Evolutionary conservation across 2,329 filamentous ascomycete species (phyloP), one percentile per base, ranked within the genome.

Genomic region (Cryphonectria japonica): DNA sequence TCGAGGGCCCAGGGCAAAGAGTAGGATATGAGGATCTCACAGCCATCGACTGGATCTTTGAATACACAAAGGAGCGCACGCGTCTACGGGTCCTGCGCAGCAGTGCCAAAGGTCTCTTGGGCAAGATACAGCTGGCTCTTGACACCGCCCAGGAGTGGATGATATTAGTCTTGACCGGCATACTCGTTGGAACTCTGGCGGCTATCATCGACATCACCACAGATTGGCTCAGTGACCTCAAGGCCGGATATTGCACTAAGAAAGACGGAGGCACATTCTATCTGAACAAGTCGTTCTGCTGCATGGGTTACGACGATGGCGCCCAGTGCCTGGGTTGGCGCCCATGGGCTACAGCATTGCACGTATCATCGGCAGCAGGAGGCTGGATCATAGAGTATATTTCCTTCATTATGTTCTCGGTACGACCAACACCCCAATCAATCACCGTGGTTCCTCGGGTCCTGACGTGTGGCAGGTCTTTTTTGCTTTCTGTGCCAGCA

Each of bases 1-100:
- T 92, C 64, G 95, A 98, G 80, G 94, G 94, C 0, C 94, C 93
- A 0, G 95, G 95, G 1, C 89, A 94, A 68, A 89, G 96, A 78
- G 95, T 98, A 52, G 95, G 93, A 69, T 99, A 99, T 83, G 95
- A 98, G 78, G 93, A 99, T 82, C 85, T 98, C 79, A 98, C 95
- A 22, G 95, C 96, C 71, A 99, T 99, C 79, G 96, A 99, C 83
- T 99, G 96, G 96, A 98, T 98, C 78, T 98, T 97, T 77, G 96
- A 99, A 81, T 97, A 98, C 79, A 96, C 93, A 67, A 98, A 98
- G 80, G 96, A 99, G 83, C 89, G 96, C 29, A 94, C 97, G 80
- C 89, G 96, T 34, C 83, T 97, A 77, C 89, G 94, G n/a, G 88
- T 92, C 41, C 84, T 99, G 29, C 88, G 90, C 69, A 88, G 92